Conservation (phyloP, 2,329 filamentous ascomycete genomes). For the Ceratocystiopsis sp. region DNA sequence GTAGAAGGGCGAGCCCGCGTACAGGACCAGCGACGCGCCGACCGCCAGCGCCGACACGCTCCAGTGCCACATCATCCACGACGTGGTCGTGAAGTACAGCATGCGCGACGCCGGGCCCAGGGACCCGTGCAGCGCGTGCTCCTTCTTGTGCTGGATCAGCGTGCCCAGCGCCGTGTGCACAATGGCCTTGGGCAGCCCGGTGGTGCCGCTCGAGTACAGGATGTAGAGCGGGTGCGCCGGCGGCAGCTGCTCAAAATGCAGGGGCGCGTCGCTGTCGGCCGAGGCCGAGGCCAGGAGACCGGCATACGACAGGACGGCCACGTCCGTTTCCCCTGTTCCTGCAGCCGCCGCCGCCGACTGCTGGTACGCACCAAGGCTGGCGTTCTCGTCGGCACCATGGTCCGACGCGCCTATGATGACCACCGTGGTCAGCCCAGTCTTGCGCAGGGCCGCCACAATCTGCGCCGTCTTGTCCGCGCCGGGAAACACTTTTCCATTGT, state of each 20-base stretch:
- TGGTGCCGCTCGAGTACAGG: slow-evolving; percentile 85
- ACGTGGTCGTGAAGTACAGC: slow-evolving; percentile 89
- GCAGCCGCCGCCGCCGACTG: too few species aligned
- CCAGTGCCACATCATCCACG: slow-evolving; percentile 99
- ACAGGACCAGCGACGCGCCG: slow-evolving; percentile 70
- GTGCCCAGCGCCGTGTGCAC: slow-evolving; percentile 84
- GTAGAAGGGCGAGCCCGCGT: slow-evolving; percentile 82
- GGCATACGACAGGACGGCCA: slow-evolving; percentile 20
- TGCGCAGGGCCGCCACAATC: slow-evolving; percentile 47
- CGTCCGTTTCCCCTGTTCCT: too few species aligned
- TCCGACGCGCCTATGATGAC: slow-evolving; percentile 49
- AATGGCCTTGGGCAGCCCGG: slow-evolving; percentile 76
- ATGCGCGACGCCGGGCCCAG: slow-evolving; percentile 55
- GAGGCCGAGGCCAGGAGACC: slow-evolving; percentile 25
- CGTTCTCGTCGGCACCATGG: neutral
- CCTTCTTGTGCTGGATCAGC: slow-evolving; percentile 91
- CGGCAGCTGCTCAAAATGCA: slow-evolving; percentile 58
- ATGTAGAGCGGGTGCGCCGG: slow-evolving; percentile 88
- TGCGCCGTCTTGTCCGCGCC: slow-evolving; percentile 63
- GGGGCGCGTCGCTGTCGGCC: slow-evolving; percentile 24
- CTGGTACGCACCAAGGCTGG: slow-evolving; percentile 11
- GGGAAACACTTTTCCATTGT: slow-evolving; percentile 84
- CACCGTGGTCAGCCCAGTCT: slow-evolving; percentile 46
- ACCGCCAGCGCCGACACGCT: slow-evolving; percentile 70
- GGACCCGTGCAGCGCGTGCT: slow-evolving; percentile 75